These are phyloP conservation scores for Vachellia collinsii DNA, from an alignment of 306 rosid genomes.

Conservation along the genomic window DNA sequence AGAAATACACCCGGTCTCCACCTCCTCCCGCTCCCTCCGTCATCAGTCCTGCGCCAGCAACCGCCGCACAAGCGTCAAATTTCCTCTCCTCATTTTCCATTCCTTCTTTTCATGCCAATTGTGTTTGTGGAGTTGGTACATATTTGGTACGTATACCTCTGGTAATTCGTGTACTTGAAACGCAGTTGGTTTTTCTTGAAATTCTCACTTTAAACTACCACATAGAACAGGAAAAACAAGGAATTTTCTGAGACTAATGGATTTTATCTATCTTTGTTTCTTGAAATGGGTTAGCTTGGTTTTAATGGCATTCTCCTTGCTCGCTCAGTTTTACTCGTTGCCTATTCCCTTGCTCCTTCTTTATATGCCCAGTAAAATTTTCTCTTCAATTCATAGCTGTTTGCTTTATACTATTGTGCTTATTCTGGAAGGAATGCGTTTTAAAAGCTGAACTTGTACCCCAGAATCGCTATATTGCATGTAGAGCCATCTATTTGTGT, in stretches of 20 bases:
- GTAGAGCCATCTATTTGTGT: not conserved
- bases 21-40: not conserved
- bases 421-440: not conserved
- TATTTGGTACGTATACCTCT: not conserved
- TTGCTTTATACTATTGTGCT: not conserved
- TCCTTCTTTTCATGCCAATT: not conserved
- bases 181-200: not conserved
- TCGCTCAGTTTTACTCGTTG: not conserved
- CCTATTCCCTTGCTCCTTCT: not conserved
- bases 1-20: not conserved
- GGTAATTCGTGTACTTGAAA: not conserved
- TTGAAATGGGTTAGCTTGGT: not conserved
- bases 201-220: not conserved
- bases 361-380: not conserved
- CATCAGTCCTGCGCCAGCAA: not conserved
- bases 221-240: not conserved
- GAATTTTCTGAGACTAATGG: not conserved
- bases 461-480: not conserved
- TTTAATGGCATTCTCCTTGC: not conserved
- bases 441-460: not conserved
- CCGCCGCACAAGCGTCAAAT: not conserved
- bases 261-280: not conserved
- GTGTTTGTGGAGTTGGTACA: not conserved
- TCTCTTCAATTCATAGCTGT: not conserved
- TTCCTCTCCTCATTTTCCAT: not conserved